Percentiles rank a stretch among this genome's conserved stretches.
These are phyloP conservation scores for Didymella pomorum DNA, from an alignment of 2,329 filamentous ascomycete genomes.

Conservation along the genomic window DNA sequence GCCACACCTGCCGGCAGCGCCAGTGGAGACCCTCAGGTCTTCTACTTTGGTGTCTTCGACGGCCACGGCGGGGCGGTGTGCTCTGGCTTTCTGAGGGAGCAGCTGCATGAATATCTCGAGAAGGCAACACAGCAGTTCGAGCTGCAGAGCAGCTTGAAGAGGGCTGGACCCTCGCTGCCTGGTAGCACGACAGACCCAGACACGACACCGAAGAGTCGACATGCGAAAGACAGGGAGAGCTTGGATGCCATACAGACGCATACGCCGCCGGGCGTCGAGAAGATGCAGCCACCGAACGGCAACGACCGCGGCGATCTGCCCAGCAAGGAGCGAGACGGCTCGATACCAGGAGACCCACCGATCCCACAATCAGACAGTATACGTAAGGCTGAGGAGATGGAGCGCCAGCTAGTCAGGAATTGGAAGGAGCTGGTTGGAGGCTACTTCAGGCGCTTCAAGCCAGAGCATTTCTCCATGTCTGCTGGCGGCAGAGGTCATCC, in stretches of 20 bases:
- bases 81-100: conserved; percentile 82
- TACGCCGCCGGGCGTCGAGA: conserved; percentile 52
- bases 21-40: conserved; percentile 91
- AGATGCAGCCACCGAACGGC: conserved; percentile 45
- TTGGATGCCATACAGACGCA: conserved; percentile 60
- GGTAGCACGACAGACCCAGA: conserved; percentile 37
- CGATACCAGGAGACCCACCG: conserved; percentile 37
- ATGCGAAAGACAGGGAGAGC: conserved; percentile 49
- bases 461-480: conserved; percentile 73
- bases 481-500: conserved; percentile 48
- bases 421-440: conserved; percentile 90
- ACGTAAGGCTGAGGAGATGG: conserved; percentile 70
- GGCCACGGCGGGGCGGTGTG: conserved; percentile 93
- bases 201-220: conserved; percentile 29
- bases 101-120: conserved; percentile 89
- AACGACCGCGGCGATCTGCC: conserved; percentile 35
- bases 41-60: conserved; percentile 97
- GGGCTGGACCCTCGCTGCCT: conserved; percentile 33
- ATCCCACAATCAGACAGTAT: conserved; percentile 57
- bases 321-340: conserved; percentile 32
- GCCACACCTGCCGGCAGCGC: conserved; percentile 76
- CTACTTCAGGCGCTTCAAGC: conserved; percentile 91
- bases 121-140: conserved; percentile 78
- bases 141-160: conserved; percentile 74
- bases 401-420: conserved; percentile 73